phyloP scores from a whole-genome alignment of 176 grass and related monocot species.

The Otatea glauca region DNA sequence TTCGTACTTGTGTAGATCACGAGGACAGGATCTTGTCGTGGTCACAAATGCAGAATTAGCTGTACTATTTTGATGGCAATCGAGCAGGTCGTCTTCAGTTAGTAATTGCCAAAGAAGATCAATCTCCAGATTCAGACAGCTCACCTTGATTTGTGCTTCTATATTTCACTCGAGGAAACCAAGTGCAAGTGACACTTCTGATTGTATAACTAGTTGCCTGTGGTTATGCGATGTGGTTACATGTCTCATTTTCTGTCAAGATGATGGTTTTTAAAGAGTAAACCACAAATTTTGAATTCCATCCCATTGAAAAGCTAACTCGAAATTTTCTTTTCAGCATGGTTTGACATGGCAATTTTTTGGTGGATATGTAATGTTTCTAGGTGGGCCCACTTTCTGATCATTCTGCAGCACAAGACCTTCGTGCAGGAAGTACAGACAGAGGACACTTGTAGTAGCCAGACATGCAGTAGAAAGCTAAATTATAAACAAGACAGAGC shows the following conservation, averaged over 20 bases:
- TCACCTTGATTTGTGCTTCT: background rate
- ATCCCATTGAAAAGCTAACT: background rate
- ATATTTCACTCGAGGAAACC: background rate
- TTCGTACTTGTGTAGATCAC: constrained; percentile 35
- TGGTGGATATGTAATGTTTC: background rate
- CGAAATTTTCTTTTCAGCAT: background rate
- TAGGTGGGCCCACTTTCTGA: background rate
- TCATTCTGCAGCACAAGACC: constrained; percentile 17
- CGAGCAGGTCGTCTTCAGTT: background rate
- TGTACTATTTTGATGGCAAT: constrained; percentile 19
- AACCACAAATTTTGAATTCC: background rate
- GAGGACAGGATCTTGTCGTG: constrained; percentile 43
- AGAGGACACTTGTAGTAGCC: background rate
- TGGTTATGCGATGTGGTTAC: no score
- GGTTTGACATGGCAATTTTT: background rate
- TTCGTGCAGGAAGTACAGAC: constrained; percentile 34
- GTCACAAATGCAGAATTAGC: background rate
- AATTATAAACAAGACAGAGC: background rate
- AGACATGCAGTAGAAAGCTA: background rate
- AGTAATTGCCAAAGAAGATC: constrained; percentile 19
- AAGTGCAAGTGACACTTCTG: background rate
- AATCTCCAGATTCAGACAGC: background rate
- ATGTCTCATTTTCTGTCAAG: background rate
- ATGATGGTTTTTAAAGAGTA: background rate
- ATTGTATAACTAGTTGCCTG: background rate